Evolutionary conservation across 306 rosid genomes (phyloP).

Genomic region (Quercus glauca): DNA sequence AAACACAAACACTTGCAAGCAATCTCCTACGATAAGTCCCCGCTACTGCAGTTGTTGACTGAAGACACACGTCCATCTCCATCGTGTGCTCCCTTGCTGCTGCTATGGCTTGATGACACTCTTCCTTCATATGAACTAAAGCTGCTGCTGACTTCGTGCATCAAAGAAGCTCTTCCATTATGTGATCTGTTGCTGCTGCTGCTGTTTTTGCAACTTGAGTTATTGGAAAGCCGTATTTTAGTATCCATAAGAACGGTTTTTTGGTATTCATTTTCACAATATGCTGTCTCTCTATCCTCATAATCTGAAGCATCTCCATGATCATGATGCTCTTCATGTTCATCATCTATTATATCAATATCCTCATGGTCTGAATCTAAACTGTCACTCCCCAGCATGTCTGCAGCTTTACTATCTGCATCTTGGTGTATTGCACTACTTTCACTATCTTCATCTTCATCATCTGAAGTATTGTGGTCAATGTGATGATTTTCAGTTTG

Average conservation of each 20-base stretch:
- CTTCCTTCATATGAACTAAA: conserved; percentile 25
- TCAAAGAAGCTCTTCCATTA: not conserved
- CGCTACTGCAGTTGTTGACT: not conserved
- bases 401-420: too few relatives aligned
- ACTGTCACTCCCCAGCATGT: too few relatives aligned
- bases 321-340: not conserved
- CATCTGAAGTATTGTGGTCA: conserved; percentile 7
- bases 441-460: not conserved
- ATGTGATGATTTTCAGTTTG: not conserved
- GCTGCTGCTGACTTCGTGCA: conserved; percentile 24
- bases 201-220: conserved; percentile 26
- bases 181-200: conserved; percentile 25
- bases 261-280: conserved; percentile 9
- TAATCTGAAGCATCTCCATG: conserved; percentile 1
- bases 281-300: conserved; percentile 10
- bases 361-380: too few relatives aligned
- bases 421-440: too few relatives aligned
- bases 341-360: too few relatives aligned
- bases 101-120: conserved; percentile 24
- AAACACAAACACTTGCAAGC: too few relatives aligned
- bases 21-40: not conserved
- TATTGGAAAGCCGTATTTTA: conserved; percentile 26
- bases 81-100: conserved; percentile 9
- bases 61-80: not conserved
- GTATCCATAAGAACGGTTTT: conserved; percentile 16